phyloP scores from a whole-genome alignment of 805 yeast genomes.

The Wickerhamiella dianesei region DNA sequence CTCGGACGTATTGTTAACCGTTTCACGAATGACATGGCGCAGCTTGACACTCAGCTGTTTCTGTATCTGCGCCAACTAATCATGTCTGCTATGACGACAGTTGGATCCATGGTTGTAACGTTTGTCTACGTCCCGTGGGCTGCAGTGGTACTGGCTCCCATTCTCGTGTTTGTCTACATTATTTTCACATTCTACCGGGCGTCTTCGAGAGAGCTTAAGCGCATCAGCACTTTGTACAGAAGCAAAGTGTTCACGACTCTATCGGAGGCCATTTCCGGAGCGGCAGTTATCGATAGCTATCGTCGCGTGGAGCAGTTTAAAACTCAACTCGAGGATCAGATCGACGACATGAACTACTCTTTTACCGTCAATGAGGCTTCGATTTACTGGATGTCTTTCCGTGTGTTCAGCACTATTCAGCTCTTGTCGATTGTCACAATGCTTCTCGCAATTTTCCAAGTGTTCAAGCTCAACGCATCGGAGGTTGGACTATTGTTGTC shows the following conservation, averaged over 20 bases:
- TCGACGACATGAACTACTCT: constrained; percentile 53
- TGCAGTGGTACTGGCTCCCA: constrained; percentile 46
- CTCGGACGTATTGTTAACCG: constrained; percentile 73
- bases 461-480: constrained; percentile 44
- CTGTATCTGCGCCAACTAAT: neutral
- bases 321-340: constrained; percentile 29
- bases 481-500: constrained; percentile 54
- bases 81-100: constrained; percentile 19
- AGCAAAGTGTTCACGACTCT: constrained; percentile 56
- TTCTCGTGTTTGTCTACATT: constrained; percentile 30
- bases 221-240: constrained; percentile 58
- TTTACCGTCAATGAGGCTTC: constrained; percentile 46
- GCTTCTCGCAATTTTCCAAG: constrained; percentile 44
- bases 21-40: constrained; percentile 76
- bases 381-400: constrained; percentile 58
- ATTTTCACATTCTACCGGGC: constrained; percentile 41
- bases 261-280: constrained; percentile 53
- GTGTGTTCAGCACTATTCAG: constrained; percentile 43
- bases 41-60: constrained; percentile 59
- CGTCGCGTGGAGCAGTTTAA: constrained; percentile 34
- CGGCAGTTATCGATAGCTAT: constrained; percentile 50
- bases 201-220: constrained; percentile 56
- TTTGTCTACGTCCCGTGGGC: constrained; percentile 55
- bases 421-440: constrained; percentile 39
- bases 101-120: constrained; percentile 52